Conservation (phyloP, 2,329 filamentous ascomycete genomes). For the Colletotrichum sansevieriae region DNA sequence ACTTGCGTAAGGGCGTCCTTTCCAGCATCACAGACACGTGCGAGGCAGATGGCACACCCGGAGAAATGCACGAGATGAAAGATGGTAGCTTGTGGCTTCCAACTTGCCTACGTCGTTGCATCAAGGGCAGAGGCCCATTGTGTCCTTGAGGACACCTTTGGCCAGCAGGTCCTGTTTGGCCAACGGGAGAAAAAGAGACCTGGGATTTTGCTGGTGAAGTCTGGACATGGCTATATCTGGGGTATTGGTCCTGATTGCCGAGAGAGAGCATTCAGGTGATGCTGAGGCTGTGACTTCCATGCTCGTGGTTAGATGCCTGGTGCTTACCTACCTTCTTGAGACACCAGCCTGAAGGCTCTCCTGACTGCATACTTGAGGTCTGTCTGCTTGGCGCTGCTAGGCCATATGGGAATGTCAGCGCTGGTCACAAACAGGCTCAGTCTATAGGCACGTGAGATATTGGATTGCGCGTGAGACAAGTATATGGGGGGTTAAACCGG, state of each 20-base stretch:
- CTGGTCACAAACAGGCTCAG: constrained; percentile 1
- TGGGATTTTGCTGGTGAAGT: not conserved
- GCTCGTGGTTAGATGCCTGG: not conserved
- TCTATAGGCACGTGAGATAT: constrained; percentile 1
- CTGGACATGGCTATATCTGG: not conserved
- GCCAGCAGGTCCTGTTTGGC: too few relatives aligned
- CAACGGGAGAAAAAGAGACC: not conserved
- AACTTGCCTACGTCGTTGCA: too few relatives aligned
- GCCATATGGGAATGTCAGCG: not conserved
- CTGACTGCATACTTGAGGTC: not conserved
- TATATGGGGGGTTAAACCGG: not conserved
- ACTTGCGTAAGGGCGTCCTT: too few relatives aligned
- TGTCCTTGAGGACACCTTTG: too few relatives aligned
- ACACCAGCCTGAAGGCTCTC: not conserved
- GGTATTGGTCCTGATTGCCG: not conserved
- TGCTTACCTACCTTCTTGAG: not conserved
- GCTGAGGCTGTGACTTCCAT: not conserved
- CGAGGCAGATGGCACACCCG: too few relatives aligned
- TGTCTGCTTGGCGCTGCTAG: not conserved
- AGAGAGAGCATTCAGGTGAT: not conserved
- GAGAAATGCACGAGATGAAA: too few relatives aligned
- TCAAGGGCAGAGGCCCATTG: too few relatives aligned
- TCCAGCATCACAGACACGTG: too few relatives aligned
- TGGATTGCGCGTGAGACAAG: constrained; percentile 7
- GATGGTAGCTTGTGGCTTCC: too few relatives aligned